These are phyloP conservation scores for Pneumocystis canis DNA, from an alignment of 1,139 yeast genomes.

Conservation along the genomic window DNA sequence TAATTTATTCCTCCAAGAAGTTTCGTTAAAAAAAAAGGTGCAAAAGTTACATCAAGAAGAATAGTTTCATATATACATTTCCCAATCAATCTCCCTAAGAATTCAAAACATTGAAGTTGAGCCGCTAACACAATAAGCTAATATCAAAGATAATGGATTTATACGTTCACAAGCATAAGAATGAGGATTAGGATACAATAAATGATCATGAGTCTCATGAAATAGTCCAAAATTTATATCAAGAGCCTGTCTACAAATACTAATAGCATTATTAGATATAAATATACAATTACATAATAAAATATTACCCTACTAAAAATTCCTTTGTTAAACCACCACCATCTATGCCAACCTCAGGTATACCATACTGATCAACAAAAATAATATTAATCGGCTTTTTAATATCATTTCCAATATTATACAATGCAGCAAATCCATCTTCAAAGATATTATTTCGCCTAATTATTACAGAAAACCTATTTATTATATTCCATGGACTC, in stretches of 20 bases:
- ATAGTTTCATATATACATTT: constrained; percentile 81
- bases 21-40: constrained; percentile 71
- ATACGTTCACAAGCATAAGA: constrained; percentile 23
- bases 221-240: constrained; percentile 33
- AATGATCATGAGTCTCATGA: constrained; percentile 41
- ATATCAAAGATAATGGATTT: not conserved
- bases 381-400: constrained; percentile 48
- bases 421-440: constrained; percentile 56
- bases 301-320: constrained; percentile 39
- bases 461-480: constrained; percentile 36
- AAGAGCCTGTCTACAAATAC: constrained; percentile 59
- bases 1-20: constrained; percentile 30
- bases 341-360: constrained; percentile 75
- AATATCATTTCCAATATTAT: constrained; percentile 35
- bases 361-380: constrained; percentile 60
- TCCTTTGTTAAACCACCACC: constrained; percentile 97
- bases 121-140: constrained; percentile 20
- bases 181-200: constrained; percentile 57
- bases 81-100: constrained; percentile 71
- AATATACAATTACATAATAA: not conserved
- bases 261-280: constrained; percentile 12
- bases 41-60: constrained; percentile 67
- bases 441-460: constrained; percentile 55
- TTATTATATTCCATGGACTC: constrained; percentile 15
- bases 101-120: constrained; percentile 34